phyloP scores from a whole-genome alignment of 2,329 filamentous ascomycete species.

The Sclerotiophoma versabilis region DNA sequence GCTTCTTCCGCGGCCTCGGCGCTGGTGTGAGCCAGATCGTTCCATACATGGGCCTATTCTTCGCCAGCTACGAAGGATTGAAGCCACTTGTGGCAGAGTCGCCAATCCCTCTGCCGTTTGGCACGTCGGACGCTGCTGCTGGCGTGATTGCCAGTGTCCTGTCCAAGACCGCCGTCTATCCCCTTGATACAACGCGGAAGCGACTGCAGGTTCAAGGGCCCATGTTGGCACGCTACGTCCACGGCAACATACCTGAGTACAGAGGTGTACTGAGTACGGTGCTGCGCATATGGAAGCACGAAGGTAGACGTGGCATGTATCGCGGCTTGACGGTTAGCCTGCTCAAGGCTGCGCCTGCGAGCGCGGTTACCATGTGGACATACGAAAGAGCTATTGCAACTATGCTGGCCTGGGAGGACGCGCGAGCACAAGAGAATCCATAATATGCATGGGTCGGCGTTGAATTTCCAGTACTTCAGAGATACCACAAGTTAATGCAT shows the following conservation, averaged over 20 bases:
- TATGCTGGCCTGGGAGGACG: constrained; percentile 53
- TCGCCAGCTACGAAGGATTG: constrained; percentile 83
- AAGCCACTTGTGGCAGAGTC: constrained; percentile 53
- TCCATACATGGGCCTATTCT: constrained; percentile 97
- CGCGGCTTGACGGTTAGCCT: constrained; percentile 87
- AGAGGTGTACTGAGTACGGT: constrained; percentile 70
- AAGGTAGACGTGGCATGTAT: constrained; percentile 84
- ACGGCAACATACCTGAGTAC: constrained; percentile 89
- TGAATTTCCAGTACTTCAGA: not conserved
- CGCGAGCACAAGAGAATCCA: not conserved
- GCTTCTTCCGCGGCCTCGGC: constrained; percentile 87
- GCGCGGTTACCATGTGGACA: constrained; percentile 92
- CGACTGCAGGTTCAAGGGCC: constrained; percentile 95
- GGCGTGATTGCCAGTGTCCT: constrained; percentile 80
- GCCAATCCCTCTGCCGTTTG: constrained; percentile 69
- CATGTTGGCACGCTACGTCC: constrained; percentile 77
- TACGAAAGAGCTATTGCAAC: constrained; percentile 78
- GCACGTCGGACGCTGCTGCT: constrained; percentile 82
- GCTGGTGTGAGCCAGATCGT: constrained; percentile 88
- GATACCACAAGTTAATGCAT: not conserved
- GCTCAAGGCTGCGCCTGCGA: constrained; percentile 91
- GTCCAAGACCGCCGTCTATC: constrained; percentile 90
- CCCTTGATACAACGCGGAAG: constrained; percentile 90
- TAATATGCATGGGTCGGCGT: not conserved
- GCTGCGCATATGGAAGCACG: constrained; percentile 69